phyloP scores from a whole-genome alignment of 2,329 filamentous ascomycete genomes.

The Cadophora sp. region DNA sequence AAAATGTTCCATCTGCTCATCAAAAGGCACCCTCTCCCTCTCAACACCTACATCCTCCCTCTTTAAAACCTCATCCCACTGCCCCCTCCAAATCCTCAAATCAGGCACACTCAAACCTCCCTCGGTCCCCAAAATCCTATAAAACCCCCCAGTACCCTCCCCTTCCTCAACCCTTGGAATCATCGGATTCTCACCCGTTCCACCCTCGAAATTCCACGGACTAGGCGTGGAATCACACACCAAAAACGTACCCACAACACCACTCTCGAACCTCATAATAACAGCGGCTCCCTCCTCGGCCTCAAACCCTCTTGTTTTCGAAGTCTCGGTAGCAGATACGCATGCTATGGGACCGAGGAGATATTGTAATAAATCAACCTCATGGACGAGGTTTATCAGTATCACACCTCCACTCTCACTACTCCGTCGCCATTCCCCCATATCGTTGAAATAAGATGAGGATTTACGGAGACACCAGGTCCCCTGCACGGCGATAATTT shows the following conservation, averaged over 20 bases:
- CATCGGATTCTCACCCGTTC: constrained; percentile 63
- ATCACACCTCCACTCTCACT: constrained; percentile 54
- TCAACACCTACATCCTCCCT: constrained; percentile 33
- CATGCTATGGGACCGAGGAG: constrained; percentile 59
- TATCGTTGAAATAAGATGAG: constrained; percentile 55
- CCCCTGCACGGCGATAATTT: constrained; percentile 58
- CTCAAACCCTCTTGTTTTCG: constrained; percentile 52
- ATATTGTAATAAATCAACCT: constrained; percentile 64
- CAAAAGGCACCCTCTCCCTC: constrained; percentile 53
- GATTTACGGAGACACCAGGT: constrained; percentile 62
- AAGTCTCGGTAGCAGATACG: constrained; percentile 57
- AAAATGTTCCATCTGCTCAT: constrained; percentile 59
- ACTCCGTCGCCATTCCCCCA: constrained; percentile 55
- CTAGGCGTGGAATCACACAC: constrained; percentile 59
- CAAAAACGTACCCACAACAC: constrained; percentile 63
- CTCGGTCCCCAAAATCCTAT: constrained; percentile 61
- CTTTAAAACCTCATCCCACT: constrained; percentile 28
- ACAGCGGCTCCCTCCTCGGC: constrained; percentile 64
- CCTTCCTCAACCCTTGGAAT: constrained; percentile 53
- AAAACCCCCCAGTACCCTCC: constrained; percentile 48
- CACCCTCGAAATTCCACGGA: constrained; percentile 61
- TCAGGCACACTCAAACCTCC: constrained; percentile 61
- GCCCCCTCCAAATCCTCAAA: constrained; percentile 53
- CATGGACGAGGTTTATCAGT: constrained; percentile 66
- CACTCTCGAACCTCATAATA: constrained; percentile 58